Evolutionary conservation across 2,329 filamentous ascomycete genomes (phyloP), one percentile per base, ranked within the genome.

Genomic region (Alternaria viburni): DNA sequence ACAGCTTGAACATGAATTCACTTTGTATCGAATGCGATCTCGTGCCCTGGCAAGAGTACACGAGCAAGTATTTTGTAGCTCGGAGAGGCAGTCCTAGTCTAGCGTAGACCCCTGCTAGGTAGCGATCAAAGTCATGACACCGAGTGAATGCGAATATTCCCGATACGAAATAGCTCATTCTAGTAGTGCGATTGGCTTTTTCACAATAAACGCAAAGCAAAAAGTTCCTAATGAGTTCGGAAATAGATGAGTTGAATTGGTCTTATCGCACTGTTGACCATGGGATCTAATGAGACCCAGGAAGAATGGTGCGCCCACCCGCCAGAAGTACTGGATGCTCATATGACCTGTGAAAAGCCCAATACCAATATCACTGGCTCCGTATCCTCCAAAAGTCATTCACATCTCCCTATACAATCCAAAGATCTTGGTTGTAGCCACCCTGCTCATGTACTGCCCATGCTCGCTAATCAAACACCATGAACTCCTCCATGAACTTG

Each of bases 401-500:
- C 23, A 12, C 30, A 6, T 15, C 2, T 36, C 19, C 6, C 28
- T 19, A 11, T 11, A 41, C 28, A 15, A 11, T 8, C 30, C 49
- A 52, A 52, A 17, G 11, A 21, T 6, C 28, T 9, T 41, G 12
- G 4, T 9, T 28, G 26, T 17, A 56, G 43, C 15, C 25, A n/a
- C 5, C 21, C 12, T 7, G 21, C 43, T 17, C n/a, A 30, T 45
- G 54, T 15, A 21, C 54, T 25, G 15, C 26, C 17, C 21, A 23
- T 21, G 28, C 32, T 56, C 50, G 55, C 36, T 32, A 23, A 11
- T 50, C 61, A 30, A 57, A 61, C 11, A 44, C 61, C 52, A 57
- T 61, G 2, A 64, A 61, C 23, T 64, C 57, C 19, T 57, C 28
- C 43, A 61, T 54, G n/a, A 64, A 57, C 26, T 21, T 23, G 6